Evolutionary conservation across 2,329 filamentous ascomycete species (phyloP).

Genomic region (Apiospora arundinis): DNA sequence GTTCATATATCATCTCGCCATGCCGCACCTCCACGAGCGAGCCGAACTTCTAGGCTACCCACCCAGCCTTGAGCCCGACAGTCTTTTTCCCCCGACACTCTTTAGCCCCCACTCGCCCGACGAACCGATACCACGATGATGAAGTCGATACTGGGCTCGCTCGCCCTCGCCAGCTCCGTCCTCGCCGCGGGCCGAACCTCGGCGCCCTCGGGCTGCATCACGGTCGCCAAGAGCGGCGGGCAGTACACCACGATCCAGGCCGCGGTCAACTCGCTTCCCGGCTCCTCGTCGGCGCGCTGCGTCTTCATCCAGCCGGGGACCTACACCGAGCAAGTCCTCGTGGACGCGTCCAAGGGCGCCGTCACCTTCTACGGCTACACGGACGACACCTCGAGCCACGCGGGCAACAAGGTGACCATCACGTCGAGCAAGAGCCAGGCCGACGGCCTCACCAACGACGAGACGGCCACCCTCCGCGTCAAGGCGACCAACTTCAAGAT

Average conservation of each 20-base stretch:
- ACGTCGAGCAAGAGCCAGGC: constrained; percentile 52
- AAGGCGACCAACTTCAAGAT: constrained; percentile 59
- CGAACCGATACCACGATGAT: constrained; percentile 28
- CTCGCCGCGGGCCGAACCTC: constrained; percentile 43
- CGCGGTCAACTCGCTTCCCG: constrained; percentile 63
- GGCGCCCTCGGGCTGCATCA: constrained; percentile 55
- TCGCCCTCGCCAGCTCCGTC: constrained; percentile 28
- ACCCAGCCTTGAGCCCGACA: background rate
- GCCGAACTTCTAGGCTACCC: background rate
- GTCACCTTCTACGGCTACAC: constrained; percentile 66
- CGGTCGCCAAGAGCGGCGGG: constrained; percentile 48
- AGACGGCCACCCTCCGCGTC: constrained; percentile 52
- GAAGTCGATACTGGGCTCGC: constrained; percentile 26
- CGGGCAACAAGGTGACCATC: constrained; percentile 63
- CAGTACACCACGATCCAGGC: constrained; percentile 52
- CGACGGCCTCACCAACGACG: constrained; percentile 57
- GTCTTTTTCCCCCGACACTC: background rate
- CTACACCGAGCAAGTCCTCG: constrained; percentile 65
- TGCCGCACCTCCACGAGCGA: background rate
- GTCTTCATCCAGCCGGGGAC: constrained; percentile 68
- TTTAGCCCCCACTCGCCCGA: background rate
- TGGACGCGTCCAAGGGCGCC: constrained; percentile 52
- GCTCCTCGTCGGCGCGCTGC: constrained; percentile 54
- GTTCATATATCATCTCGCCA: background rate
- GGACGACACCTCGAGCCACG: constrained; percentile 56